Evolutionary conservation across 2,329 filamentous ascomycete genomes (phyloP), one percentile per base, ranked within the genome.

Genomic region (Cryphonectria radicalis): DNA sequence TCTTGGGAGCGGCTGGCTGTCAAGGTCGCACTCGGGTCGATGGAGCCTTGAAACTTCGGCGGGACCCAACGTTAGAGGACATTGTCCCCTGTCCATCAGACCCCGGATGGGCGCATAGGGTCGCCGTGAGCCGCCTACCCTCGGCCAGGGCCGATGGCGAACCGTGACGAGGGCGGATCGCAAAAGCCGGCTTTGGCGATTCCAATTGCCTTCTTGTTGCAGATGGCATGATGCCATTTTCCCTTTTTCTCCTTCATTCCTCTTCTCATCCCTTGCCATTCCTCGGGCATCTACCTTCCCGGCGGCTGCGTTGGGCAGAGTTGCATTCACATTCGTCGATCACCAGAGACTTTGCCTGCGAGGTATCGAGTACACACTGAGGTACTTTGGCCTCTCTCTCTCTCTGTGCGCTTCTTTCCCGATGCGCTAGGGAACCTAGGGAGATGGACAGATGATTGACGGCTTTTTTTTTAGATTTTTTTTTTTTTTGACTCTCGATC

Each of bases 281-380:
- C 13, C 25, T 46, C 42, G 63, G 55, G 68, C 60, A 60, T 37
- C 46, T 60, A 5, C 53, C 42, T 43, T 43, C 59, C 40, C 28
- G 25, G 55, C 55, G 55, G 25, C 13, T 17, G 28, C 55, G 55
- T 32, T 59, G 55, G 55, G 55, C 55, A 35, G 67, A 42, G 63
- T 70, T 66, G 69, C 69, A 70, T 32, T 63, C 57, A 63, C 40
- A 70, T 63, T 32, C 32, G 53, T 53, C 50, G 69, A 67, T 63
- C 63, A 57, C 32, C 32, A 42, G 67, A 5, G 55, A 42, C 37
- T 28, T 32, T 35, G 42, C 40, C 22, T 35, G 22, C 40, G 42
- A 63, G 19, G 63, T 66, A 37, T 17, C 42, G 50, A 46, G 37
- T 46, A 65, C 53, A 19, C 50, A 19, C 22, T 11, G n/a, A 50